Conservation (phyloP, 2,329 filamentous ascomycete genomes). For the Talaromyces islandicus region DNA sequence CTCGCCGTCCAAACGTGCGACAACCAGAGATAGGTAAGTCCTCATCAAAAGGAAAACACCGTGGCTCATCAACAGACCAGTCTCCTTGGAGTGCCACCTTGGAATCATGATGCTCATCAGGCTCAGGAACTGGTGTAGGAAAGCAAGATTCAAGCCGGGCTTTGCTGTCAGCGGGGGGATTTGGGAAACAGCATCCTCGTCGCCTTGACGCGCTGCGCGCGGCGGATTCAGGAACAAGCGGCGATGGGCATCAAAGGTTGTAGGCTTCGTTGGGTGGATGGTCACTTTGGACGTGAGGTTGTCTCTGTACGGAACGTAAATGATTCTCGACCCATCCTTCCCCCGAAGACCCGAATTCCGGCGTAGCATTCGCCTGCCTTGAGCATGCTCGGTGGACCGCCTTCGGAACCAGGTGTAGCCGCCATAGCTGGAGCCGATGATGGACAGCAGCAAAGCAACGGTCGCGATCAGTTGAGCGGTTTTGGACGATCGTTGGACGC, state of each 20-base stretch:
- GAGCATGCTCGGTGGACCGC: conserved; percentile 70
- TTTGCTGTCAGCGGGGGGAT: conserved; percentile 88
- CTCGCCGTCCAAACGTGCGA: conserved; percentile 88
- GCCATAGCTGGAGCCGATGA: conserved; percentile 73
- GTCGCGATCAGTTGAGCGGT: conserved; percentile 70
- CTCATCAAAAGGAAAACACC: conserved; percentile 82
- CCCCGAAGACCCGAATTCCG: conserved; percentile 89
- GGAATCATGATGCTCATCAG: conserved; percentile 97
- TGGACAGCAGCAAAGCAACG: conserved; percentile 67
- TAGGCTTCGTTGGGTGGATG: conserved; percentile 81
- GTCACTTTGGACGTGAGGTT: conserved; percentile 73
- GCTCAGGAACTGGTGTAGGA: conserved; percentile 93
- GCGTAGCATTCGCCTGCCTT: conserved; percentile 73
- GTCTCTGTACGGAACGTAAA: conserved; percentile 89
- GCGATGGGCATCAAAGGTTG: conserved; percentile 94
- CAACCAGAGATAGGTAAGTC: conserved; percentile 89
- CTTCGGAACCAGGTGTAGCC: conserved; percentile 71
- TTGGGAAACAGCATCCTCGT: conserved; percentile 53
- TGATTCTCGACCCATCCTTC: conserved; percentile 90
- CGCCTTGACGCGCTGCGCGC: conserved; percentile 68
- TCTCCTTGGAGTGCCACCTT: conserved; percentile 91
- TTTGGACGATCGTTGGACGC: conserved; percentile 60
- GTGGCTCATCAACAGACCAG: conserved; percentile 81
- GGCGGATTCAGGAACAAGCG: conserved; percentile 89
- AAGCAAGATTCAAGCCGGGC: conserved; percentile 89